Evolutionary conservation across 331 rosid genomes (phyloP).

Genomic region (Prunus yedoensis): DNA sequence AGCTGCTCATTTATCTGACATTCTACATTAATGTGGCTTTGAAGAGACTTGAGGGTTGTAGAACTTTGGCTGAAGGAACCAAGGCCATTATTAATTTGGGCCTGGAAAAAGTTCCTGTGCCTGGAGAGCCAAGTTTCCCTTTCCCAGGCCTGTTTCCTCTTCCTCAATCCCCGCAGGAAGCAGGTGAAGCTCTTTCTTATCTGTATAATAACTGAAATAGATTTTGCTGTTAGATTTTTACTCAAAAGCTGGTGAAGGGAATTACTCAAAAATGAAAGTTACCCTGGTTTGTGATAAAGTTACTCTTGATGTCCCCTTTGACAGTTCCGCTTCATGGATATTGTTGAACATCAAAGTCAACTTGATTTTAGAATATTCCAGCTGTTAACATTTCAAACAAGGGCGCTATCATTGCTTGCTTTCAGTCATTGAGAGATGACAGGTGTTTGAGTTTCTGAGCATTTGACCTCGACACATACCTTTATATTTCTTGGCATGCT

Average conservation of each 20-base stretch:
- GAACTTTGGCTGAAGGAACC: constrained; percentile 96
- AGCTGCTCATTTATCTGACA: constrained; percentile 90
- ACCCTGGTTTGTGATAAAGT: neutral
- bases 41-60: constrained; percentile 91
- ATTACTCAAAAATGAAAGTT: neutral
- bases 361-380: neutral
- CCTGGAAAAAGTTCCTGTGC: constrained; percentile 84
- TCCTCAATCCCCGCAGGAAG: constrained; percentile 75
- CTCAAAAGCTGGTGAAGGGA: neutral
- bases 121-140: constrained; percentile 88
- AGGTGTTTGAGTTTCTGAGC: neutral
- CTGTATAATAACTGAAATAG: neutral
- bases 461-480: neutral
- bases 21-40: constrained; percentile 84
- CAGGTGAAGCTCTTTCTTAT: constrained; percentile 49
- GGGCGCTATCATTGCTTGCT: neutral
- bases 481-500: neutral
- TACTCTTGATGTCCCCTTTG: neutral
- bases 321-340: neutral
- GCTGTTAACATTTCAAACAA: neutral
- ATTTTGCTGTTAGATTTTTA: neutral
- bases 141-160: constrained; percentile 87
- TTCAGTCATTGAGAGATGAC: neutral
- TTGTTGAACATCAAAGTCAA: neutral
- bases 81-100: constrained; percentile 92